A percentile compares a stretch with the other conserved stretches of the same genome.
phyloP scores from a whole-genome alignment of 345 rosid genomes.

The Salix arbutifolia region DNA sequence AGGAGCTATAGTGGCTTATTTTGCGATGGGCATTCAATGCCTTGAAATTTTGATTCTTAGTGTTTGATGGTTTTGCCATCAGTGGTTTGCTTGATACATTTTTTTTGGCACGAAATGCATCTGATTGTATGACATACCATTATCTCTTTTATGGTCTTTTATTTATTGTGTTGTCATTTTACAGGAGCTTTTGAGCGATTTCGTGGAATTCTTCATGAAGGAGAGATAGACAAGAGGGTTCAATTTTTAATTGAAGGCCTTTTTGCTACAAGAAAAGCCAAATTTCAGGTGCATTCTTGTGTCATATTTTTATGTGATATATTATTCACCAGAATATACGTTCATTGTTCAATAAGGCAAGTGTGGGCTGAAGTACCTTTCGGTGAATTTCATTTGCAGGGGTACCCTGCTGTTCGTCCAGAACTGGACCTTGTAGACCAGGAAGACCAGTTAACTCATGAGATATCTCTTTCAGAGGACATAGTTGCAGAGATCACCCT shows the following conservation, averaged over 20 bases:
- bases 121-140: background rate
- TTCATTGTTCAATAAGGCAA: background rate
- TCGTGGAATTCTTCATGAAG: slow-evolving; percentile 94
- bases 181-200: slow-evolving; percentile 91
- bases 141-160: background rate
- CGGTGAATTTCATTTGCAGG: slow-evolving; percentile 41
- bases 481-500: slow-evolving; percentile 70
- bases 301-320: background rate
- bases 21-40: background rate
- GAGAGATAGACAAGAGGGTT: slow-evolving; percentile 92
- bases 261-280: slow-evolving; percentile 81
- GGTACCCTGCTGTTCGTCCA: slow-evolving; percentile 91
- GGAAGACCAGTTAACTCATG: slow-evolving; percentile 84
- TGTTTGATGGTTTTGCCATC: background rate
- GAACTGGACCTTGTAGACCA: slow-evolving; percentile 85
- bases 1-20: background rate
- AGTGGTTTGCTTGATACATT: background rate
- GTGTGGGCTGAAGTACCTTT: slow-evolving; percentile 2
- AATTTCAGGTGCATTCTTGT: slow-evolving; percentile 60
- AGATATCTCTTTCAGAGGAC: slow-evolving; percentile 72
- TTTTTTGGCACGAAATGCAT: background rate
- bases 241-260: slow-evolving; percentile 87
- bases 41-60: background rate
- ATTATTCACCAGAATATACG: background rate
- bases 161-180: slow-evolving; percentile 15